Evolutionary conservation across 1,284 basidiomycete species (phyloP), one percentile per base, ranked within the genome.

Genomic region (Fomes fomentarius): DNA sequence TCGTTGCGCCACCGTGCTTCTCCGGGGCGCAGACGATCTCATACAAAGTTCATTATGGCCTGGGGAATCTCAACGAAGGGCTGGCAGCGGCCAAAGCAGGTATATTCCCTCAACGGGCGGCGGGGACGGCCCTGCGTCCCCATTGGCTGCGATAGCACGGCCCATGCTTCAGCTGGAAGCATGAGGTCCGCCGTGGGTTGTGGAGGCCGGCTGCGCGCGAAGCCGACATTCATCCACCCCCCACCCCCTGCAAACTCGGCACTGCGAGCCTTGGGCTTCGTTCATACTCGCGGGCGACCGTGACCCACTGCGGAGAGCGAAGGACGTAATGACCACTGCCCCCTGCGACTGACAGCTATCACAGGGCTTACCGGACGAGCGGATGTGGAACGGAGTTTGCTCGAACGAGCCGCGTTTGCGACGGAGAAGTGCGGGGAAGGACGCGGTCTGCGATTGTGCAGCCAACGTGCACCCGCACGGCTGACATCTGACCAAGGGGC

Each of bases 401-500:
- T 34, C 3, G 14, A 33, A 33, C 15, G 19, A 45, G 43, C 17
- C 7, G 19, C 19, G 12, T 14, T 15, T 31, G 43, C 43, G 24
- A 34, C n/a, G 8, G 43, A 21, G 11, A 17, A 17, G 30, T 12
- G 47, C 14, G 47, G n/a, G 39, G 47, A 35, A 41, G 24, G 15
- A 15, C 22, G 22, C 42, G 21, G 30, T 31, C 39, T 41, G n/a
- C n/a, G n/a, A 42, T 50, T 42, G 39, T 22, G 31, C 33, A 42
- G 37, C 39, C 41, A 50, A 50, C 47, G 47, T 50, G 47, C 39
- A 31, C 35, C 15, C 31, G 19, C 7, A n/a, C 34, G 35, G 34
- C 37, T 26, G 34, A 44, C 50, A 51, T 51, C 42, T 51, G 50
- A 51, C 50, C 50, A 37, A 26, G 33, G 41, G 35, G 47, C 28